phyloP scores from a whole-genome alignment of 257 asterid genomes.

The Primulina huaijiensis region DNA sequence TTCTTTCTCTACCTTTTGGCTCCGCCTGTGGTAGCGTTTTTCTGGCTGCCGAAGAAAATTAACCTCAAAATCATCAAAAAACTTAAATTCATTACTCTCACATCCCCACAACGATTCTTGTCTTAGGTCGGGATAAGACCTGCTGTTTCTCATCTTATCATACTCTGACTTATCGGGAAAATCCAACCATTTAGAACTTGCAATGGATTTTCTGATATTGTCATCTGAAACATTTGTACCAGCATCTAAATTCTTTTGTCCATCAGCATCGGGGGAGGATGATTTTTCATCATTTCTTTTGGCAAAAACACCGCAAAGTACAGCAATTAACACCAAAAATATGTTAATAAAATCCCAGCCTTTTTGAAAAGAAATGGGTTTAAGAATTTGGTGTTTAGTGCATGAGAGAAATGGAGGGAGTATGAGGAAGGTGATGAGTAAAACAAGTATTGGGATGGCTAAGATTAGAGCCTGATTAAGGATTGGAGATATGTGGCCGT shows the following conservation, averaged over 20 bases:
- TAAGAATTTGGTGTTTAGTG: constrained; percentile 42
- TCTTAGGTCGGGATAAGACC: constrained; percentile 79
- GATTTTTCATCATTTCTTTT: constrained; percentile 55
- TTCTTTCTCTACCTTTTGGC: constrained; percentile 22
- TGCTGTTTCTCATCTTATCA: constrained; percentile 49
- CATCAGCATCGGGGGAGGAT: constrained; percentile 13
- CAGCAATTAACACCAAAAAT: constrained; percentile 57
- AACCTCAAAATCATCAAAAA: constrained; percentile 65
- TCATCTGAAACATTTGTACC: constrained; percentile 25
- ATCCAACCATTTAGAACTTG: constrained; percentile 38
- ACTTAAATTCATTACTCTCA: constrained; percentile 37
- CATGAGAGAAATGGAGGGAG: constrained; percentile 62
- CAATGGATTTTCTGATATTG: constrained; percentile 28
- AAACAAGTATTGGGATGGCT: constrained; percentile 44
- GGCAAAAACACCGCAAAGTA: constrained; percentile 73
- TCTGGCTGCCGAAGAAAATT: constrained; percentile 38
- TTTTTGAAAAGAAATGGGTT: constrained; percentile 59
- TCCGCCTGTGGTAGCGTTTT: constrained; percentile 29
- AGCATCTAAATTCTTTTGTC: not conserved
- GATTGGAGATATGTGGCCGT: constrained; percentile 51
- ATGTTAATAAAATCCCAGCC: constrained; percentile 72
- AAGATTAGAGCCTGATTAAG: constrained; percentile 54
- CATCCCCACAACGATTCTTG: constrained; percentile 53
- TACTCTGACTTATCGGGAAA: constrained; percentile 37
- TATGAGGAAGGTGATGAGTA: constrained; percentile 47